Evolutionary conservation across 2,329 filamentous ascomycete species (phyloP), one percentile per base, ranked within the genome.

Genomic region (Amesomyces nigricolor): DNA sequence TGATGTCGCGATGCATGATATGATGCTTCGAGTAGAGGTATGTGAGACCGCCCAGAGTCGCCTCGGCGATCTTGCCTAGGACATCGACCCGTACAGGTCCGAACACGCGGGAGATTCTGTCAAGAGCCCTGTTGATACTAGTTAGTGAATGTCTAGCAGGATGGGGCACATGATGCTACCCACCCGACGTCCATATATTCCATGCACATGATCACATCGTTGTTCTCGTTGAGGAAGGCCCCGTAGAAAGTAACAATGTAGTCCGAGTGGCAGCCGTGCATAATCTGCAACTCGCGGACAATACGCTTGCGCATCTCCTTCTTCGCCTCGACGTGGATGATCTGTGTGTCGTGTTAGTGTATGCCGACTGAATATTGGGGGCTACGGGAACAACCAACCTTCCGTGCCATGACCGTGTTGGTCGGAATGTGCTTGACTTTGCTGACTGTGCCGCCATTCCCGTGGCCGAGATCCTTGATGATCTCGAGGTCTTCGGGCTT

Each of bases 171-270:
- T 8, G 17, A 43, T n/a, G 53, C n/a, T 46, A 76, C 89, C 73
- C 80, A 97, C 94, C 94, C 94, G 70, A 92, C 90, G 73, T 99
- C 94, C 90, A 96, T 96, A 70, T 99, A 97, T 72, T 99, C 94
- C 94, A 99, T 99, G 72, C 94, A 99, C 86, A 99, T 92, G 65
- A 97, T 95, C 57, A 99, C 95, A 74, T 99, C 94, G 68, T 95
- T 92, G 59, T 91, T 91, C 68, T 95, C 89, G 69, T 96, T 97
- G 67, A 97, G 82, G 69, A 97, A 99, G 38, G 94, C 94, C 58
- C 94, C 94, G 68, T 97, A 97, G 72, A 96, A 99, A 53, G 88
- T 96, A 58, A 99, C 94, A 67, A 99, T 97, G 71, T 95, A 91
- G 58, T 94, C 89, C 19, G 89, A 96, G 68, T 96, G 94, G 73